phyloP scores from a whole-genome alignment of 306 rosid species.

The Casuarina equisetifolia region DNA sequence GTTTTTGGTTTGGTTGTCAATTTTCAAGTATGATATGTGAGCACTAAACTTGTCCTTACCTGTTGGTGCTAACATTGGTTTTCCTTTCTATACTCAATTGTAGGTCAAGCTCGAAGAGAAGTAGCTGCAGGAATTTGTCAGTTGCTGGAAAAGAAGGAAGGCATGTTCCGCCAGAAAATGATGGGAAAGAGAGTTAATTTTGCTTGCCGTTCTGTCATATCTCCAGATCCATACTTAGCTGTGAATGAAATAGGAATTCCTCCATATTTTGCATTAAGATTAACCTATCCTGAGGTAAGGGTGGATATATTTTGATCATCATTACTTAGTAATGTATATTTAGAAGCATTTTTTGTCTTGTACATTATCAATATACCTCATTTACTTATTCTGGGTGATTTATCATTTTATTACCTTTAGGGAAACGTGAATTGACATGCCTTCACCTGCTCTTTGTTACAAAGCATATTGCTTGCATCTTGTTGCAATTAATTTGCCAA shows the following conservation, averaged over 20 bases:
- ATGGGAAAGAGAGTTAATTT: conserved; percentile 98
- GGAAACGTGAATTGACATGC: too few relatives aligned
- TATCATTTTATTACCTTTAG: background rate
- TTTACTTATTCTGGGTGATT: background rate
- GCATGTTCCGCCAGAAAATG: conserved; percentile 97
- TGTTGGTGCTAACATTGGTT: conserved; percentile 11
- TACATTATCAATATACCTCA: background rate
- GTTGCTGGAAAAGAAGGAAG: conserved; percentile 93
- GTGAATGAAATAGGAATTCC: conserved; percentile 99
- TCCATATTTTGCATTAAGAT: conserved; percentile 77
- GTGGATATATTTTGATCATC: background rate
- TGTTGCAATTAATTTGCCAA: background rate
- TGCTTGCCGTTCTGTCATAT: conserved; percentile 98
- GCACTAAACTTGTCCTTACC: background rate
- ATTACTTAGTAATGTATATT: background rate
- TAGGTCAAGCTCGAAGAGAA: conserved; percentile 56
- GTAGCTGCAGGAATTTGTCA: conserved; percentile 73
- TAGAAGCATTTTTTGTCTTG: background rate
- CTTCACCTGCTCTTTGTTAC: background rate
- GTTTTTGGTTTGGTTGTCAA: background rate
- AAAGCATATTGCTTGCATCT: background rate
- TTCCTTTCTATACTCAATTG: conserved; percentile 26
- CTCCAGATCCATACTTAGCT: conserved; percentile 96
- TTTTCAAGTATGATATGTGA: background rate
- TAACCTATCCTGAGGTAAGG: conserved; percentile 92